Evolutionary conservation across 2,329 filamentous ascomycete genomes (phyloP).

Genomic region (Penicillium brevicompactum): DNA sequence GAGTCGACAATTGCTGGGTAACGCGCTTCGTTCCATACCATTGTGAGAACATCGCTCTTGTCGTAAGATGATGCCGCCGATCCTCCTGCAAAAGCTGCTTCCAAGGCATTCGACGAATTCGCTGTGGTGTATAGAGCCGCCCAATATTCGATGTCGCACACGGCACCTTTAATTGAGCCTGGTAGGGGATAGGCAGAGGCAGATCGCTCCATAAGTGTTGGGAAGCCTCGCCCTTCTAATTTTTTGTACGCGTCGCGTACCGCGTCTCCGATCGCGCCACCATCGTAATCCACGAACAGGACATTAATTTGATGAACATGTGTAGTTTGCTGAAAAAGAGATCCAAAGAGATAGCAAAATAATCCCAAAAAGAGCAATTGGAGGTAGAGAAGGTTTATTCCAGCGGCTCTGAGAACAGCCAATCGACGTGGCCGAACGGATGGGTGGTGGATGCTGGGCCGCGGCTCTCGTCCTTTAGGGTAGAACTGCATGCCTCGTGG

Average conservation of each 20-base stretch:
- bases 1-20: conserved; percentile 45
- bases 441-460: conserved; percentile 22
- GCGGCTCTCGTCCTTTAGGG: conserved; percentile 17
- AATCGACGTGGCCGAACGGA: conserved; percentile 20
- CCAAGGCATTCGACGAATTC: conserved; percentile 43
- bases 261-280: conserved; percentile 36
- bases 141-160: conserved; percentile 42
- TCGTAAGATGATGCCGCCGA: conserved; percentile 39
- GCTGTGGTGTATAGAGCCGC: conserved; percentile 33
- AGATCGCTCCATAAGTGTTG: conserved; percentile 31
- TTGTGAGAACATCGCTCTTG: conserved; percentile 36
- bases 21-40: conserved; percentile 50
- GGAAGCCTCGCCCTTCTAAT: conserved; percentile 32
- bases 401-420: conserved; percentile 19
- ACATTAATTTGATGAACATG: conserved; percentile 40
- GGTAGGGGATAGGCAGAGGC: conserved; percentile 20
- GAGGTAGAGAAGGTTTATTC: conserved; percentile 34
- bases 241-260: conserved; percentile 34
- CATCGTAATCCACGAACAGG: conserved; percentile 44
- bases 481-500: conserved; percentile 19
- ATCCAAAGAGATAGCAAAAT: conserved; percentile 42
- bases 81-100: conserved; percentile 38
- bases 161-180: conserved; percentile 22
- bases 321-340: conserved; percentile 35
- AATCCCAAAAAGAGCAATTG: conserved; percentile 41